Base-by-base conservation (phyloP, 768 basidiomycete genomes). In the Russula sp. region DNA sequence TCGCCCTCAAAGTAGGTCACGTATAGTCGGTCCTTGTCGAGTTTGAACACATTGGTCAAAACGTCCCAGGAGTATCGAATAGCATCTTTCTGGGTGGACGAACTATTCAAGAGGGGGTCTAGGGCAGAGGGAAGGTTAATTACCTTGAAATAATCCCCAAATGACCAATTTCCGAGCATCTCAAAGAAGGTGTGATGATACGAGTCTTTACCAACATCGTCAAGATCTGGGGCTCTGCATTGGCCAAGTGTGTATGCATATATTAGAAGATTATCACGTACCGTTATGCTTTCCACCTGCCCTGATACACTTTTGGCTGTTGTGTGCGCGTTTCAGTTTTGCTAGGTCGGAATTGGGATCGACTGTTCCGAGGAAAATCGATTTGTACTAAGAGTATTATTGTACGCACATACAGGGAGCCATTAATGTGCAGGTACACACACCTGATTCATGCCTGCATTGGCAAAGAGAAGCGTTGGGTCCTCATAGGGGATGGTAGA, bases 161-260 rank as follows among this genome's bases (percentile, higher is more conserved):
- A 99, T 4, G 95, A 98, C 97, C 97, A 99, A 75, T 99, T 99
- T 44, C 97, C 97, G 66, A 99, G 77, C 97, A 99, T 99, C 77
- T 99, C 97, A 71, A 99, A 99, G 77, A 96, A 95, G 1, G 93
- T 97, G 72, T 96, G 91, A 71, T 98, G 96, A 74, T 98, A 98
- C 2, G 94, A 95, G 73, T 98, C 97, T 75, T 94, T 96, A 44
- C 97, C 97, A 62, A 99, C 97, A 75, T 99, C 97, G 73, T 99
- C 97, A 62, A 99, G 82, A 76, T 99, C 97, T 98, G 66, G 34
- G 9, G 13, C 45, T 14, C 27, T 48, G 48, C 34, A 37, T 40
- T 39, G 10, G 57, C 42, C 35, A 34, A 73, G 52, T 54, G 34
- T 39, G 39, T 54, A 35, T 47, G 37, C n/a, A 10, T 16, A 20